Conservation (phyloP, 495 filamentous ascomycete species). For the Cladorrhinum samala region DNA sequence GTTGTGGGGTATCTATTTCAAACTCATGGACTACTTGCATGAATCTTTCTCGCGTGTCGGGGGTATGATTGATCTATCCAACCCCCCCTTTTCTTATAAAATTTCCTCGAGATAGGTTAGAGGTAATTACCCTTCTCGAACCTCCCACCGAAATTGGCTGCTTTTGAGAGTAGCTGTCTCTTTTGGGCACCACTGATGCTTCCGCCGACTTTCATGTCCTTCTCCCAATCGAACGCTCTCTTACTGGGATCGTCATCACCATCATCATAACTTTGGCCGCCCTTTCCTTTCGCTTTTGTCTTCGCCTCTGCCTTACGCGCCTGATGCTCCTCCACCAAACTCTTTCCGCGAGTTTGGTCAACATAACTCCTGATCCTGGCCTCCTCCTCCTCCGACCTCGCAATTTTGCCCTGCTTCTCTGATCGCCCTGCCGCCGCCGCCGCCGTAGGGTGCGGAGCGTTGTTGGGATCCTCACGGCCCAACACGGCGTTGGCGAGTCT, state of each 20-base stretch:
- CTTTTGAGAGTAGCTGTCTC: constrained; percentile 71
- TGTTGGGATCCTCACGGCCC: constrained; percentile 48
- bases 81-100: no score
- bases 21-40: no score
- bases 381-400: constrained; percentile 21
- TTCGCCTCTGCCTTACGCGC: constrained; percentile 13
- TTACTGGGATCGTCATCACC: constrained; percentile 88
- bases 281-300: neutral
- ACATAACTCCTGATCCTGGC: constrained; percentile 29
- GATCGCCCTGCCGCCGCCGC: neutral
- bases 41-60: no score
- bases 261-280: constrained; percentile 41
- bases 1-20: no score
- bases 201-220: constrained; percentile 78
- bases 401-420: no score
- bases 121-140: constrained; percentile 78
- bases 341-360: constrained; percentile 52
- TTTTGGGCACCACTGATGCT: constrained; percentile 68
- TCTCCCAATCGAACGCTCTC: constrained; percentile 85
- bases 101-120: constrained; percentile 29
- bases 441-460: neutral
- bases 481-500: constrained; percentile 80
- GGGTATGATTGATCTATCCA: no score
- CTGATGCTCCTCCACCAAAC: constrained; percentile 59
- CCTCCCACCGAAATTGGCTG: constrained; percentile 73